Evolutionary conservation across 441 rosid species (phyloP), one percentile per base, ranked within the genome.

Genomic region (Eruca vesicaria): DNA sequence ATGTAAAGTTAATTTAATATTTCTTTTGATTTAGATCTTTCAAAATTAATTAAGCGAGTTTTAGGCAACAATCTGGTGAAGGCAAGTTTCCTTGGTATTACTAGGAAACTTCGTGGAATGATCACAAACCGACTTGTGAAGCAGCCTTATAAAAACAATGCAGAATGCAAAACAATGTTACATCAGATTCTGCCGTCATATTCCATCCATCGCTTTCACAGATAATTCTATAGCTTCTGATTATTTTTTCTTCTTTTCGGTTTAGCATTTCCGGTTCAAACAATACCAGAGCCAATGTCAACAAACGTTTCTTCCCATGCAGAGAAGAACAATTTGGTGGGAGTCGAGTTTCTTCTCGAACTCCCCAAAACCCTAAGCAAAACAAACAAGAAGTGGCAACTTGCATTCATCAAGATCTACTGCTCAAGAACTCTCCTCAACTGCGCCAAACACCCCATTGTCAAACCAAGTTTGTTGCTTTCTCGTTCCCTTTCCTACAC

Each of bases 371-470:
- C 68, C 33, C 58, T 74, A 35, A 73, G 66, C 81, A 71, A 74
- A 45, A 14, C 86, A 55, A 60, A 38, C 65, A 82, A 78, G 29
- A 87, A 81, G 45, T 90, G 93, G 96, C 90, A 75, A 7, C 59
- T 72, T 19, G 88, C 90, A 5, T 82, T 85, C 38, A 35, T 69
- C 16, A 74, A 80, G 18, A 77, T 91, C 57, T 86, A 83, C 56
- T 86, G 94, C 62, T 84, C 85, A 11, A 75, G 88, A 76, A 72
- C 88, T 67, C 78, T 89, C 29, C 60, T 53, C 21, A 76, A 73
- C 2, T 20, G 71, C 21, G 66, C 70, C 48, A 81, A 52, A 9
- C 12, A 66, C 9, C 1, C 69, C 10, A 4, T 14, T 7, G 58
- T 16, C 28, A n/a, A 59, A 31, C 36, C 10, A 6, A 26, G 21